Evolutionary conservation across 2,329 filamentous ascomycete species (phyloP), one percentile per base, ranked within the genome.

Genomic region (Phialocephala subalpina): DNA sequence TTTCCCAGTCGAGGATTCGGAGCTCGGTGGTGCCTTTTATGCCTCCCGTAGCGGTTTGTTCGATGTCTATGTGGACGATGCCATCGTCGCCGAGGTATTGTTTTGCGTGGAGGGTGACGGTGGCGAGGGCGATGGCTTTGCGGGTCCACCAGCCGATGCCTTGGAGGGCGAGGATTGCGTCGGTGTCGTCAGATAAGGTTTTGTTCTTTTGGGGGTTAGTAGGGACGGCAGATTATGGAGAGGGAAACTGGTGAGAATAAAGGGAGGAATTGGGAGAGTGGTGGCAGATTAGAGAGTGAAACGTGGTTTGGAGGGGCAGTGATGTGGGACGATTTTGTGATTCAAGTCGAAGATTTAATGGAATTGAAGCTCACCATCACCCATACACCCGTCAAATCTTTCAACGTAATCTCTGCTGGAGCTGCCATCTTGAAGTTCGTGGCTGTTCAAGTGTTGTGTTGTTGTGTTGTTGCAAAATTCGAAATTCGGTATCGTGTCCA

Each of bases 11-110:
- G 2, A 90, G 78, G 0, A 75, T 79, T 57, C 90, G 85, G 8
- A 79, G 74, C 76, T 92, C 90, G 20, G 80, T 80, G 20, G 84
- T 90, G 64, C 84, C 86, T 63, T 83, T 82, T 53, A 92, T 80
- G 42, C 87, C 87, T 40, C 88, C 89, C 0, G 87, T 88, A n/a
- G 84, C 80, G n/a, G 83, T 80, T 72, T 91, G 89, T 35, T 86
- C 83, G 70, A 89, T 84, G 71, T 87, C 82, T 76, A 90, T 83
- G 73, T 86, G 82, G 25, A 79, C 77, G 33, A 80, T 63, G 3
- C 25, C 25, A 25, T 75, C 74, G 29, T 79, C 77, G 29, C 79
- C 76, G 60, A 76, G 75, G 76, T 82, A 83, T 70, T 86, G 75
- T 27, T 77, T 77, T 52, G 75, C 63, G 64, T 75, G 68, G 0